Evolutionary conservation across 2,329 filamentous ascomycete species (phyloP), one percentile per base, ranked within the genome.

Genomic region (Alternaria gaisen): DNA sequence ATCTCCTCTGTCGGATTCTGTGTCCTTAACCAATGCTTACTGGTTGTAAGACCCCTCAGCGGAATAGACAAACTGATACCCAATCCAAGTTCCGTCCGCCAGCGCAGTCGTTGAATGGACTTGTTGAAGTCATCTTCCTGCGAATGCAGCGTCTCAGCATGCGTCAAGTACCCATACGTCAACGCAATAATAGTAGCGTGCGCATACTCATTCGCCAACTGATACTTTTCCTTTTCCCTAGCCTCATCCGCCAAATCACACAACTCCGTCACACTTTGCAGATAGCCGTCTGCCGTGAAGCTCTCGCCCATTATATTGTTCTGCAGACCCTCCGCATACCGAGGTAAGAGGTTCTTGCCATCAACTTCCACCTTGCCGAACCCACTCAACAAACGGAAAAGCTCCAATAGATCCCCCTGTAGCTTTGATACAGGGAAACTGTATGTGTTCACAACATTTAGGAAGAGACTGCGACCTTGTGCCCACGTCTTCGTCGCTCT

Each of bases 391-490:
- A 74, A 53, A 14, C 76, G 65, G 56, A 75, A 77, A 0, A 67
- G 61, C 60, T 78, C 76, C 14, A 77, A 66, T 2, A 77, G 50
- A 52, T 78, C 76, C 26, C 74, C 76, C 40, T 77, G 75, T 0
- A 78, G 59, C 3, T 67, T 58, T 1, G 72, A 67, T 1, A 69
- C 38, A 6, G 69, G 63, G 41, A 73, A 70, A 5, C 51, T 56
- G 46, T 77, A 77, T 9, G 60, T 70, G 18, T 75, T 74, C 22
- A 57, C 16, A 0, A 77, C 58, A 9, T 53, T 61, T 16, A 77
- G 57, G 52, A 67, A 69, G 3, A 78, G 52, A 0, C 58, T 50
- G 18, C 75, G 74, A 0, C 36, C 43, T 0, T 58, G 62, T 7
- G 70, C 70, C 76, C 76, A 78, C 0, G 62, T 55, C 10, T 50